Evolutionary conservation across 148 eudicot species (phyloP), one percentile per base, ranked within the genome.

Genomic region (Vaccinium vitisidaea): DNA sequence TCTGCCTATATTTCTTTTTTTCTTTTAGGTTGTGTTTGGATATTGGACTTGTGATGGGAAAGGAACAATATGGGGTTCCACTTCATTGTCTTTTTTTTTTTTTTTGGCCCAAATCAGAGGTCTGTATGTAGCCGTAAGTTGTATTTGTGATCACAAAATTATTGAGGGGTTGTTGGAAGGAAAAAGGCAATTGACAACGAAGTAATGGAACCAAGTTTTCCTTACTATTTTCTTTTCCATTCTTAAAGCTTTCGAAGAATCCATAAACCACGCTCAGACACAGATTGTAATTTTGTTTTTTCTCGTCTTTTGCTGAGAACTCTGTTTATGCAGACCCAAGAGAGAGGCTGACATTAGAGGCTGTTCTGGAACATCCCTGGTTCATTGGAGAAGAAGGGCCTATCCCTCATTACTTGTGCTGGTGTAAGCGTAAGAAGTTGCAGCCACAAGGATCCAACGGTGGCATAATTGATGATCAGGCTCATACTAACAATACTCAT

Each of bases 281-380:
- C 18, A 21, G 32, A 32, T 75, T 0, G 58, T 6, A 19, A n/a
- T 77, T 15, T 46, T 79, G 75, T 19, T 67, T 12, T 84, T 49
- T n/a, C 69, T 46, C 52, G 10, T 55, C 52, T 3, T 27, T 27
- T 32, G 80, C 1, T 18, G 58, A 1, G 77, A 80, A 52, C 30
- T 11, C 46, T 80, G 49, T 76, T 79, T 79, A 39, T 88, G 84
- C 92, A 95, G 99, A 97, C 85, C 99, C 99, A 21, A 84, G 56
- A 65, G 82, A 91, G 86, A 89, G 99, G 87, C 25, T 97, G 88
- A 93, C 98, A 6, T 87, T 97, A 19, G 91, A 90, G 74, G 90
- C 74, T 77, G 98, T 90, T 67, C 90, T 98, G 23, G 90, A 86
- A 82, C 97, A 94, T 85, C 88, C 94, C 1, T 97, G 99, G 99